Base-by-base conservation (phyloP, 2,329 filamentous ascomycete genomes). In the Endocalyx cinctus region DNA sequence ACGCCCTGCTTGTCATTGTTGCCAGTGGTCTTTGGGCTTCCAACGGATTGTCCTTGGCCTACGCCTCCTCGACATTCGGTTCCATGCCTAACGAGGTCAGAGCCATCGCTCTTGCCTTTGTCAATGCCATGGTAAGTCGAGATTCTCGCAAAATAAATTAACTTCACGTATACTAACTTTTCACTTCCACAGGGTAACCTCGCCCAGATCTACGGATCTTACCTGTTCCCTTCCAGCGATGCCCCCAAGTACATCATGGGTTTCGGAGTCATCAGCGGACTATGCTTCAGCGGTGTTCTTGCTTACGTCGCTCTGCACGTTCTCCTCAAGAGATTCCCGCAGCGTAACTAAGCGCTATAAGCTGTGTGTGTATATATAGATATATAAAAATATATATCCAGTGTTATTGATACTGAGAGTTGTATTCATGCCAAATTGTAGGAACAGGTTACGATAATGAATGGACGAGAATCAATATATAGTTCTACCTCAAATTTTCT, bases 1-100 rank as follows among this genome's bases (percentile, higher is more conserved):
- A 78, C 41, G 69, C 61, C 0, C 57, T 77, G 2, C 61, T 78
- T 1, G 69, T 76, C 2, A 57, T 77, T 35, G 73, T 76, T 69
- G 70, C 71, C 0, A 64, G 68, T 1, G 73, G 70, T 0, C 57
- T 77, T 0, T 76, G 70, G 72, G 58, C 67, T 0, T 64, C 66
- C 2, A 76, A 77, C 44, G 70, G 65, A 1, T 59, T 70, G 3
- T 60, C 66, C 0, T 57, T 78, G 13, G 64, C 69, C 1, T 77
- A 69, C 36, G 69, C 68, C 0, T 69, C 69, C 4, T 67, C 68
- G 0, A 70, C 68, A 0, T 75, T 77, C 45, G 63, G 62, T 2
- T 50, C 56, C 13, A 67, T 75, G 62, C 57, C 60, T 14, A 62
- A 61, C 1, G 69, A 75, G 41, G 63, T 65, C 4, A 53, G 72